phyloP scores from a whole-genome alignment of 1,284 basidiomycete genomes.

The Flammula alnicola region DNA sequence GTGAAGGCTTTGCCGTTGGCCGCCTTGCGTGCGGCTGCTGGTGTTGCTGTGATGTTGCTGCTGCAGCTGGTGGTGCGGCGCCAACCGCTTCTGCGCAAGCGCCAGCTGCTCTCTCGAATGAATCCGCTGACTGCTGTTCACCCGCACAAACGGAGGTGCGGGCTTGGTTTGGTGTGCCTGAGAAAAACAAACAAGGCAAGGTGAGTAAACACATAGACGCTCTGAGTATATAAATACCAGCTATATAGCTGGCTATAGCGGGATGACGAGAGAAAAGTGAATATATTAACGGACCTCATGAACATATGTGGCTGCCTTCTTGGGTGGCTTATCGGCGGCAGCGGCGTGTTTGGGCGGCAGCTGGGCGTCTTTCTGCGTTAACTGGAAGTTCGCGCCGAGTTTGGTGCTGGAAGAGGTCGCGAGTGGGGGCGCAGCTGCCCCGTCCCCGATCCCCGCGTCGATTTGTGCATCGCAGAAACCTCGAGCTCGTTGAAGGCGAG shows the following conservation, averaged over 20 bases:
- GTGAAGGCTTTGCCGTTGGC: conserved; percentile 63
- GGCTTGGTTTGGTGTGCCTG: conserved; percentile 39
- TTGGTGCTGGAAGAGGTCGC: conserved; percentile 65
- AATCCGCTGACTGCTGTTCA: conserved; percentile 54
- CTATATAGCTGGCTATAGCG: conserved; percentile 6
- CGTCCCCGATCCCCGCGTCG: conserved; percentile 31
- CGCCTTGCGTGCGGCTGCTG: conserved; percentile 25
- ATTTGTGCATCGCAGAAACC: conserved; percentile 19
- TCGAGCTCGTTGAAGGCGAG: background rate
- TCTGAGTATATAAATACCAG: conserved; percentile 22
- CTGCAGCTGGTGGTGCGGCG: conserved; percentile 15
- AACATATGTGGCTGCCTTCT: conserved; percentile 49
- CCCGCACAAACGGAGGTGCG: conserved; percentile 44
- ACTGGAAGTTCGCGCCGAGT: conserved; percentile 60
- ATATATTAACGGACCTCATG: conserved; percentile 46
- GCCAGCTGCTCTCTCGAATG: conserved; percentile 54
- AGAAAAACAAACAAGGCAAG: conserved; percentile 18
- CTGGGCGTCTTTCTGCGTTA: conserved; percentile 65
- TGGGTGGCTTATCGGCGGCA: background rate
- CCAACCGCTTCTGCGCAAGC: conserved; percentile 33
- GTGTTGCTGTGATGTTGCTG: conserved; percentile 11
- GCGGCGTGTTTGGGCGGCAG: conserved; percentile 30
- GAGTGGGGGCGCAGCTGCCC: conserved; percentile 62
- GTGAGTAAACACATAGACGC: too few relatives aligned
- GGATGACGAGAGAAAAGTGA: conserved; percentile 8